Base-by-base conservation (phyloP, 2,329 filamentous ascomycete genomes). In the Lachnum nothofagi region DNA sequence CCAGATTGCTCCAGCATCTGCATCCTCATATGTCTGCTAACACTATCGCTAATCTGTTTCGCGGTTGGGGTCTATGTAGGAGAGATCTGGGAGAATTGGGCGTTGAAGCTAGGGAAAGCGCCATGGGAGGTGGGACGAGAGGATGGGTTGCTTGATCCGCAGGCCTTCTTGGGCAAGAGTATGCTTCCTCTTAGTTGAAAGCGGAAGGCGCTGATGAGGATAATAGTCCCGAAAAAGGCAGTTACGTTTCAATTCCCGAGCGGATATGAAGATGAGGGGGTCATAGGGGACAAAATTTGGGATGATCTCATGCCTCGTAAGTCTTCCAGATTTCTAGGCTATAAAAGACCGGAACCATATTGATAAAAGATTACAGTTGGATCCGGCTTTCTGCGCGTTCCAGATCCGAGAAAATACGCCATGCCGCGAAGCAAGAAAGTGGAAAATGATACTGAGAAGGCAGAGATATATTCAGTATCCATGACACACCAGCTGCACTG, bases 401-500 rank as follows among this genome's bases (percentile, higher is more conserved):
- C 61, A 2, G 47, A 57, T 43, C 61, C 61, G 3, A 56, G 62
- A 16, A 49, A 49, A 37, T 62, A 60, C 39, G 59, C 60, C 41
- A 58, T 64, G 45, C 62, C 59, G 9, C 38, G 51, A n/a, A 62
- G 60, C 25, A 60, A 60, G 40, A 49, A 42, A 6, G 58, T 61
- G 19, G 38, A 49, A 31, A 24, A 53, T 38, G 60, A 62, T 44
- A 16, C 50, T 5, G 55, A 63, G 24, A 45, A 59, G 14, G 56
- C 45, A 17, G 62, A 63, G 23, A 46, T 61, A 25, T 63, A 62
- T 47, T 63, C 61, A 24, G 51, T 60, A 3, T 62, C 59, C 7
- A 49, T 61, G 17, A 61, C 57, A 3, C 62, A 64, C 43, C 60
- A 62, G 27, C 42, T 64, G 5, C 61, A 63, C 51, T 64, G 62